A percentile compares a stretch with the other conserved stretches of the same genome.
Evolutionary conservation across 176 grass and related monocot genomes (phyloP).

Genomic region (Microstegium vimineum): DNA sequence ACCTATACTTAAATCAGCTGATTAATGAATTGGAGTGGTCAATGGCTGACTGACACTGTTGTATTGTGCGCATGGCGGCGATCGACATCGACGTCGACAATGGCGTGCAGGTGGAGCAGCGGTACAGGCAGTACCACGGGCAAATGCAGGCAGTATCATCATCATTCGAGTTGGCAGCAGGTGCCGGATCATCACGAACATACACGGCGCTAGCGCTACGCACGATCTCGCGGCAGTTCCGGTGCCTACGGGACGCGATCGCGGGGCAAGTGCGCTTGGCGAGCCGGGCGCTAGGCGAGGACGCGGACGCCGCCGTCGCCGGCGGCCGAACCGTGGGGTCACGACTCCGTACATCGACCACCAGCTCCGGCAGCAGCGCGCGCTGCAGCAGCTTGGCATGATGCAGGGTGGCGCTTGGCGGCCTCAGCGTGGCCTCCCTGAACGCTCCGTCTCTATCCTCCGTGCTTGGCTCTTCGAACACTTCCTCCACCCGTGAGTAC

Average conservation of each 20-base stretch:
- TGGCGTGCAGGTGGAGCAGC: constrained; percentile 79
- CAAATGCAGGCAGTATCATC: constrained; percentile 83
- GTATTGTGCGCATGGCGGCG: too few species aligned
- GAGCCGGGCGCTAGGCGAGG: constrained; percentile 75
- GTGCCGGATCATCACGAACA: constrained; percentile 58
- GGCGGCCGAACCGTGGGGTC: constrained; percentile 47
- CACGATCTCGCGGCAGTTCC: constrained; percentile 95
- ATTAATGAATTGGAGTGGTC: too few species aligned
- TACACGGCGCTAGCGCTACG: constrained; percentile 93
- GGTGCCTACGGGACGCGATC: constrained; percentile 90
- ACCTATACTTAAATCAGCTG: too few species aligned
- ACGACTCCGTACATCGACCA: constrained; percentile 91
- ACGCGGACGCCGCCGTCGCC: constrained; percentile 35
- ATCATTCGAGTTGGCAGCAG: constrained; percentile 72
- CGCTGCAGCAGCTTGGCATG: constrained; percentile 96
- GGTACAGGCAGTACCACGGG: constrained; percentile 94
- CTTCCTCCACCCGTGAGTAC: constrained; percentile 87
- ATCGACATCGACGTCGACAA: too few species aligned
- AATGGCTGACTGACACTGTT: too few species aligned
- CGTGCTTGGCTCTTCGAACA: constrained; percentile 99
- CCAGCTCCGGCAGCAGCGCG: constrained; percentile 91
- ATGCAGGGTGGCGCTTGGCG: constrained; percentile 96
- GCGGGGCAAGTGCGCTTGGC: constrained; percentile 61
- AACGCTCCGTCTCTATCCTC: constrained; percentile 95
- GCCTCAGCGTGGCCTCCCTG: constrained; percentile 84